phyloP scores from a whole-genome alignment of 768 basidiomycete species.

The Podaxis mareebaensis region DNA sequence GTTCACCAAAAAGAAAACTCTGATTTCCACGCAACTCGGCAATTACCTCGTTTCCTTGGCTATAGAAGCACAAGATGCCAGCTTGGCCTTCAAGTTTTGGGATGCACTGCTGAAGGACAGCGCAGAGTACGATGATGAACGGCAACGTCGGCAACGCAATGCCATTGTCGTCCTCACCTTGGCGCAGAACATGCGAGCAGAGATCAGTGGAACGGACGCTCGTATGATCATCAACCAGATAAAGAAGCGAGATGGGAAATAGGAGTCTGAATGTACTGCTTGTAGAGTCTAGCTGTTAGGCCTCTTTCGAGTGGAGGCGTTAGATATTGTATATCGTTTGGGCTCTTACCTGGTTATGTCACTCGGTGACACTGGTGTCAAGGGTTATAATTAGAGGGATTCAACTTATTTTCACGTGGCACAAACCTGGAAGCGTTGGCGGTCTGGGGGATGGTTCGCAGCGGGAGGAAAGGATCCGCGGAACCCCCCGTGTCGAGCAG shows the following conservation, averaged over 20 bases:
- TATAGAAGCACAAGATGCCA: constrained; percentile 48
- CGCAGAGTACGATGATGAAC: constrained; percentile 48
- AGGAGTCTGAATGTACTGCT: constrained; percentile 15
- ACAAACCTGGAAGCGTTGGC: constrained; percentile 11
- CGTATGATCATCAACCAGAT: constrained; percentile 11
- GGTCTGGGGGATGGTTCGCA: constrained; percentile 4
- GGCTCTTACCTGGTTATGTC: background rate
- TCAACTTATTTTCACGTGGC: constrained; percentile 28
- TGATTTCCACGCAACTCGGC: constrained; percentile 49
- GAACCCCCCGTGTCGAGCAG: constrained; percentile 12
- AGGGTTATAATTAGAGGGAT: constrained; percentile 14
- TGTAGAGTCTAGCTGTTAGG: background rate
- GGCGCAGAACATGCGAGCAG: constrained; percentile 17
- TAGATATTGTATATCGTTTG: constrained; percentile 10
- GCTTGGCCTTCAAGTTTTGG: constrained; percentile 66
- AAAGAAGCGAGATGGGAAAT: constrained; percentile 25
- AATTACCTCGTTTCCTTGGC: constrained; percentile 51
- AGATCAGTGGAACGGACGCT: constrained; percentile 11
- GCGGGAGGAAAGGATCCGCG: constrained; percentile 30
- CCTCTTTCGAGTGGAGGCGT: constrained; percentile 4
- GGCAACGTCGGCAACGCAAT: constrained; percentile 44
- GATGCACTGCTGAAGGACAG: constrained; percentile 41
- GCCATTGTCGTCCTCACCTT: constrained; percentile 38
- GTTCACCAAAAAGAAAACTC: constrained; percentile 33
- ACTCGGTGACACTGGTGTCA: background rate